Conservation (phyloP, 345 rosid genomes). For the Corymbia maculata region DNA sequence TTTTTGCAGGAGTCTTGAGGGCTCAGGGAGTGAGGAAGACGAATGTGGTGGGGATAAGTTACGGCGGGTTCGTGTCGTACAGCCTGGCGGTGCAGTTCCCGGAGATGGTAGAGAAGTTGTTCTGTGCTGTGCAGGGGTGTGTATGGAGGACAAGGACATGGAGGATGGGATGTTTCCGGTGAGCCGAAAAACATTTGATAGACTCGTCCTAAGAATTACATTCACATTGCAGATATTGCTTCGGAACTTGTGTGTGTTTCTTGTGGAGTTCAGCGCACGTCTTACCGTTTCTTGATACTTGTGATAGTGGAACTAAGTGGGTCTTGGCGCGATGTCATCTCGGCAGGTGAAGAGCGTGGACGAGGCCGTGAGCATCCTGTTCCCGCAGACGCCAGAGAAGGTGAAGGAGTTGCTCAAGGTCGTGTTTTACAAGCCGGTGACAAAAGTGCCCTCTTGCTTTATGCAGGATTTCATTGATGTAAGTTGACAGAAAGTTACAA, state of each 20-base stretch:
- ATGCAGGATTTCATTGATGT: conserved; percentile 8
- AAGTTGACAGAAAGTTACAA: background rate
- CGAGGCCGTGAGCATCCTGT: conserved; percentile 5
- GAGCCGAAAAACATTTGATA: background rate
- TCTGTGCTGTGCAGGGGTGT: conserved; percentile 8
- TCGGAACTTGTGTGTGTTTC: background rate
- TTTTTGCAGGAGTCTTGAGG: background rate
- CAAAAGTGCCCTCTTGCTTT: background rate
- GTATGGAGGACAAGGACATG: conserved; percentile 13
- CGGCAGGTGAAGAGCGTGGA: background rate
- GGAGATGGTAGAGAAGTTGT: conserved; percentile 7
- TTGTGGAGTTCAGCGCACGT: background rate
- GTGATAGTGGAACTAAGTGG: background rate
- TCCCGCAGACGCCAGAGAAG: conserved; percentile 11
- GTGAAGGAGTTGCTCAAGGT: background rate
- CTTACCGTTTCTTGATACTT: background rate
- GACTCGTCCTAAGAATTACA: background rate
- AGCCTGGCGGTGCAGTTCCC: conserved; percentile 8
- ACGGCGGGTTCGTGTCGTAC: conserved; percentile 16
- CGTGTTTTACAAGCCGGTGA: conserved; percentile 4
- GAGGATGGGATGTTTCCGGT: conserved; percentile 2
- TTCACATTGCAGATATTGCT: background rate
- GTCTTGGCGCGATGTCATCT: background rate
- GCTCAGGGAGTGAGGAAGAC: conserved; percentile 1
- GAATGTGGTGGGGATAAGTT: conserved; percentile 14